Base-by-base conservation (phyloP, 441 rosid species). In the Bruguiera hainesii region DNA sequence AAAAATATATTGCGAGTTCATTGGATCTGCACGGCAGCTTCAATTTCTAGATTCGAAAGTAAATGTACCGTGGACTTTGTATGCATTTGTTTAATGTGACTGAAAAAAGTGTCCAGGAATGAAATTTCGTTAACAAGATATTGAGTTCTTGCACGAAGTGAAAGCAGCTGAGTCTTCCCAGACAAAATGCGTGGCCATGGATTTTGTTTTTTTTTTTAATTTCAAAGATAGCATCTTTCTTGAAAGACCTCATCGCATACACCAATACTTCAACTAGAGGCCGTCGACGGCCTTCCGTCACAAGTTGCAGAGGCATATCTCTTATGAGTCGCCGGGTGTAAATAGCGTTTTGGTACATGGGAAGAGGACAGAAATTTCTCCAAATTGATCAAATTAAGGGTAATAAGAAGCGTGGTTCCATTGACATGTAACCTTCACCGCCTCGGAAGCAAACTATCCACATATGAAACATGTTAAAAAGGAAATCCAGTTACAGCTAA, bases 401-500 rank as follows among this genome's bases (percentile, higher is more conserved):
- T 21, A 10, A 21, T 25, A 10, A 21, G 23, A 53, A 21, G 4
- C 11, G 4, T 23, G 15, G 58, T n/a, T 20, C 28, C 58, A 53
- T 20, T 21, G 9, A 7, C 1, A 25, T 25, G 28, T 25, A 21
- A 53, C 57, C 26, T 31, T 6, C 6, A 42, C 56, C 4, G 59
- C 19, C 8, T 6, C 19, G 13, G 29, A 66, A 66, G 53, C 46
- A 31, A 58, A 57, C 64, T 49, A 55, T 55, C 62, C 5, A 21
- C 64, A 48, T 19, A 31, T 19, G 15, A 49, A 11, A n/a, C 37
- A 30, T 21, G 51, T 26, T 59, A 33, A 56, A 29, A 57, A 48
- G 39, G 25, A 55, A 53, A 35, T 23, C 39, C 51, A 28, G 21
- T 13, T 55, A 63, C 64, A 72, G 39, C 18, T 20, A 65, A 61